phyloP scores from a whole-genome alignment of 192 early-diverging fungal species.

The Anaeromyces robustus region DNA sequence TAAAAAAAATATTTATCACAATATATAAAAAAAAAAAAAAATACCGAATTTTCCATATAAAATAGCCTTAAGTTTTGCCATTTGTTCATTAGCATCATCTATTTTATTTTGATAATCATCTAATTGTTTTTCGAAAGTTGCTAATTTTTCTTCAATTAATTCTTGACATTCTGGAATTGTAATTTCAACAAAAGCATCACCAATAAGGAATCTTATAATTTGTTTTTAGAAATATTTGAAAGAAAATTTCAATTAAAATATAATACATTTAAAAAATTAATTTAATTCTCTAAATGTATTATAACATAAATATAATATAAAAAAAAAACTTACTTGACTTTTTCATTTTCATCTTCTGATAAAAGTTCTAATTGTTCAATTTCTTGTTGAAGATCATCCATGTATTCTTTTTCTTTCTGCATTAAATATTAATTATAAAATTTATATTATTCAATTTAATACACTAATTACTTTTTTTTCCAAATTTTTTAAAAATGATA shows the following conservation, averaged over 20 bases:
- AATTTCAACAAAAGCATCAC: conserved; percentile 72
- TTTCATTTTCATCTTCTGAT: conserved; percentile 87
- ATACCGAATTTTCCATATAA: conserved; percentile 89
- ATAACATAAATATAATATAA: not conserved
- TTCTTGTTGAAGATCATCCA: conserved; percentile 84
- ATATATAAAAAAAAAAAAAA: not conserved
- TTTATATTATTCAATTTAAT: too few species aligned
- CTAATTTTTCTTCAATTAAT: conserved; percentile 48
- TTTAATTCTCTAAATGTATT: too few species aligned
- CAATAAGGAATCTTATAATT: conserved; percentile 53
- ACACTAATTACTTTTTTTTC: too few species aligned
- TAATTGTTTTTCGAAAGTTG: conserved; percentile 36
- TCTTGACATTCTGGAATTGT: conserved; percentile 55
- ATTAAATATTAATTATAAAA: not conserved
- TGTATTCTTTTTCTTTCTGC: conserved; percentile 77
- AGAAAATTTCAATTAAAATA: too few species aligned
- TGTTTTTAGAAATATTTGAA: too few species aligned
- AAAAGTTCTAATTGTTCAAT: conserved; percentile 52
- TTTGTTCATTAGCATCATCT: conserved; percentile 41
- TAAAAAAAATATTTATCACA: not conserved
- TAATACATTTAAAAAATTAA: too few species aligned
- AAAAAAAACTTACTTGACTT: conserved; percentile 35
- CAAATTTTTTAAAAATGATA: too few species aligned
- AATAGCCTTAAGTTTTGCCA: conserved; percentile 70
- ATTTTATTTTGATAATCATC: conserved; percentile 49